Evolutionary conservation across 208 protist species (phyloP).

Genomic region (Herpetomonas tarakana): DNA sequence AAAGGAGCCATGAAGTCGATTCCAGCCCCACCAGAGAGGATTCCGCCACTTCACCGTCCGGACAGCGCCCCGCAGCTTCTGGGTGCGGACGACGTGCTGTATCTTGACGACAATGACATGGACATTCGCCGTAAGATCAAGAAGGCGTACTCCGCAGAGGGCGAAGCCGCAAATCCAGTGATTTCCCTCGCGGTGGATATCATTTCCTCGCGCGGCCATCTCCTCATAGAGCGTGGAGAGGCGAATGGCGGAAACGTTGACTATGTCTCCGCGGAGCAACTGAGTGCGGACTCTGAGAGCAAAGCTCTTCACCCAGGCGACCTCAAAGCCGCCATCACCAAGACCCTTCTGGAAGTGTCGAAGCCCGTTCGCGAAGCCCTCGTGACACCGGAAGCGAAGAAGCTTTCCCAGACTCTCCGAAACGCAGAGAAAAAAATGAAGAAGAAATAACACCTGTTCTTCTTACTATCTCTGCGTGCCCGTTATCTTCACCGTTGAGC

Average conservation of each 20-base stretch:
- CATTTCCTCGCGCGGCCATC: conserved; percentile 19
- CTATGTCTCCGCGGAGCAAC: conserved; percentile 31
- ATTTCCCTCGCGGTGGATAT: conserved; percentile 83
- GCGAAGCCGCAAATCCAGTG: conserved; percentile 88
- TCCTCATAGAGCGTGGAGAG: conserved; percentile 55
- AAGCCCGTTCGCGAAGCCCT: conserved; percentile 31
- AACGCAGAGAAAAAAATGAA: conserved; percentile 79
- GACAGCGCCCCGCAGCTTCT: conserved; percentile 55
- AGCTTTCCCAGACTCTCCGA: conserved; percentile 47
- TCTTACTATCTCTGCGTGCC: too few relatives aligned
- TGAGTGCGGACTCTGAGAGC: conserved; percentile 60
- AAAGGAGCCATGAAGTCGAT: conserved; percentile 33
- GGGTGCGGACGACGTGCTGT: conserved; percentile 95
- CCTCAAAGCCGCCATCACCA: conserved; percentile 90
- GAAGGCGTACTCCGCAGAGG: conserved; percentile 93
- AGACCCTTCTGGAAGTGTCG: conserved; percentile 41
- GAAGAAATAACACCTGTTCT: conserved; percentile 53
- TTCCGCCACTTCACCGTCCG: conserved; percentile 87
- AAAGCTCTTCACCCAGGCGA: conserved; percentile 88
- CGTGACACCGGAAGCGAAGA: conserved; percentile 59
- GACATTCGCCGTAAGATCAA: conserved; percentile 96
- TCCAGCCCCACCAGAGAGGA: conserved; percentile 22
- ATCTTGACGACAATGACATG: conserved; percentile 95
- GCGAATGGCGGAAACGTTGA: conserved; percentile 55
- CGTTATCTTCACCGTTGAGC: too few relatives aligned